Evolutionary conservation across 2,329 filamentous ascomycete species (phyloP).

Genomic region (Chrysosporium queenslandicum): DNA sequence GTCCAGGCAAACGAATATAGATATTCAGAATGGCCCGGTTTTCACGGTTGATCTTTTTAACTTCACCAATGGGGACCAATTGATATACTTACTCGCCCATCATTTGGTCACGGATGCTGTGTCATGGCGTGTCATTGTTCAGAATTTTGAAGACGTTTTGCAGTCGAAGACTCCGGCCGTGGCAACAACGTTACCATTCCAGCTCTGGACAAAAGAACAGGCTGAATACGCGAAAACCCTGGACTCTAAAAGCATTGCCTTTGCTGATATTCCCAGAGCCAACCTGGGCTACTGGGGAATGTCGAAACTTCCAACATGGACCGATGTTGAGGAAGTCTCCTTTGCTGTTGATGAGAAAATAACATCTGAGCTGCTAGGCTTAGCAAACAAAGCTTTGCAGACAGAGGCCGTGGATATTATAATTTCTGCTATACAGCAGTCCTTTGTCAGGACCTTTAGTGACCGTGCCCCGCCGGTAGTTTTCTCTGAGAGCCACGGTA

Average conservation of each 20-base stretch:
- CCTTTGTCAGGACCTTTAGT: slow-evolving; percentile 36
- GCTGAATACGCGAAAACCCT: slow-evolving; percentile 17
- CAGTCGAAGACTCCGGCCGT: slow-evolving; percentile 22
- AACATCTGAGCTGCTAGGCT: slow-evolving; percentile 21
- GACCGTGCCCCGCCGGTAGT: slow-evolving; percentile 36
- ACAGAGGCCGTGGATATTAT: slow-evolving; percentile 30
- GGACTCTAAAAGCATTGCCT: slow-evolving; percentile 14
- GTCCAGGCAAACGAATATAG: slow-evolving; percentile 25
- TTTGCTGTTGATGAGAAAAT: slow-evolving; percentile 29
- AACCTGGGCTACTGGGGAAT: slow-evolving; percentile 32
- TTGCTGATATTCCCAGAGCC: slow-evolving; percentile 22
- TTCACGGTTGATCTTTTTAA: slow-evolving; percentile 5
- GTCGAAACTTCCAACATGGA: slow-evolving; percentile 13
- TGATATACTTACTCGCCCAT: slow-evolving; percentile 13
- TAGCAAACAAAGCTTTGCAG: slow-evolving; percentile 27
- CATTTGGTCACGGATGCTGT: slow-evolving; percentile 19
- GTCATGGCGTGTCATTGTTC: slow-evolving; percentile 19
- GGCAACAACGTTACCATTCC: slow-evolving; percentile 29
- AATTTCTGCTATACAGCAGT: slow-evolving; percentile 31
- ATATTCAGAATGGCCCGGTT: slow-evolving; percentile 23
- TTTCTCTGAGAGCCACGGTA: slow-evolving; percentile 43
- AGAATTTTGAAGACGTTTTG: slow-evolving; percentile 14
- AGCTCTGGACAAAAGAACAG: slow-evolving; percentile 30
- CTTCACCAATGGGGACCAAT: not conserved
- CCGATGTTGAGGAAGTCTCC: too few species aligned